Conservation (phyloP, 1,139 yeast species). For the Zygosaccharomyces sapae region DNA sequence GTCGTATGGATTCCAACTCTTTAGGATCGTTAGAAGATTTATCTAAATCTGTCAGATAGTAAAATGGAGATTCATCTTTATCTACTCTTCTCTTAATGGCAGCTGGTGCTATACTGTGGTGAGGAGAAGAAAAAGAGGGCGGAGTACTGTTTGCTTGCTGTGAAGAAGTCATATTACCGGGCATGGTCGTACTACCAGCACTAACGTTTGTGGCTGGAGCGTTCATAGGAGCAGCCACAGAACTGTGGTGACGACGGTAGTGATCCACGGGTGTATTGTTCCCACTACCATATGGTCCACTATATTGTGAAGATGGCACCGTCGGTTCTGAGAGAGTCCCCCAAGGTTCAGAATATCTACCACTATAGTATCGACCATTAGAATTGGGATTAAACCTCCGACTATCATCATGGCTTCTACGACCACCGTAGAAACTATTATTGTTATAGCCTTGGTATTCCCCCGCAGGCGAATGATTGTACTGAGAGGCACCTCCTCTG, state of each 20-base stretch:
- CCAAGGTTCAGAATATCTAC: conserved; percentile 5
- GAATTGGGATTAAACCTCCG: conserved; percentile 7
- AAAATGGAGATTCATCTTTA: conserved; percentile 22
- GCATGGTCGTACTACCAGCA: not conserved
- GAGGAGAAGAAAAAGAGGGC: not conserved
- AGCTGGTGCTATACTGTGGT: not conserved
- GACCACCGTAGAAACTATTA: conserved; percentile 6
- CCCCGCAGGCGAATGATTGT: conserved; percentile 8
- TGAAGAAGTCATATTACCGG: not conserved
- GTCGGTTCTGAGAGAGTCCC: conserved; percentile 2
- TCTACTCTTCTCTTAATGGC: conserved; percentile 11
- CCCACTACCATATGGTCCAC: conserved; percentile 9
- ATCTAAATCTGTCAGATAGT: conserved; percentile 24
- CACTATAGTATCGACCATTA: not conserved
- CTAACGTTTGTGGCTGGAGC: not conserved
- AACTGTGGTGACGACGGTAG: conserved; percentile 5
- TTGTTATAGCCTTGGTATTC: conserved; percentile 10
- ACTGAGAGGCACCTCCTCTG: conserved; percentile 2
- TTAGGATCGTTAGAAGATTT: conserved; percentile 17
- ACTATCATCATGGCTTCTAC: conserved; percentile 3
- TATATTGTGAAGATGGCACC: not conserved
- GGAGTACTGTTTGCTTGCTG: not conserved
- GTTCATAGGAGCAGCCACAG: not conserved
- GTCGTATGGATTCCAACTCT: conserved; percentile 19
- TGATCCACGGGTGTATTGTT: conserved; percentile 11